Evolutionary conservation across 257 asterid genomes (phyloP).

Genomic region (Solanum bulbocastanum): DNA sequence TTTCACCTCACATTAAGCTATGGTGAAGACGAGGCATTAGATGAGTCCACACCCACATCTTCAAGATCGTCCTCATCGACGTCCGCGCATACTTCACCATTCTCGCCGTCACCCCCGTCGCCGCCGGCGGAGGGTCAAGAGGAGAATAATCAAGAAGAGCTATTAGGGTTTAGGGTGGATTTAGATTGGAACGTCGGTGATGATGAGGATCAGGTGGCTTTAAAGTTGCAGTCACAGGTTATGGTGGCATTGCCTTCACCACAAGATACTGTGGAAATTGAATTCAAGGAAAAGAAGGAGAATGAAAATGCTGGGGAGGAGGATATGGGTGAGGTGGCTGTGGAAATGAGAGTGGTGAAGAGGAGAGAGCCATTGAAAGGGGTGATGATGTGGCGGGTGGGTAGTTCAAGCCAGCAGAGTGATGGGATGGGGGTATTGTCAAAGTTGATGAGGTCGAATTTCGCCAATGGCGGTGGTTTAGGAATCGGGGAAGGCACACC

Average conservation of each 20-base stretch:
- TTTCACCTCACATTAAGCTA: slow-evolving; percentile 81
- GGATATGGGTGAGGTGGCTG: slow-evolving; percentile 23
- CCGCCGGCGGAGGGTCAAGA: slow-evolving; percentile 23
- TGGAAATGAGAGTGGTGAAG: slow-evolving; percentile 76
- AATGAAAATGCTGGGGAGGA: not conserved
- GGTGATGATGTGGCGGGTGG: slow-evolving; percentile 60
- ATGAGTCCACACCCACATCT: slow-evolving; percentile 51
- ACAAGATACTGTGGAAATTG: slow-evolving; percentile 68
- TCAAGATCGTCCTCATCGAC: slow-evolving; percentile 49
- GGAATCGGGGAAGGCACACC: slow-evolving; percentile 13
- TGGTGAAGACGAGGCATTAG: slow-evolving; percentile 66
- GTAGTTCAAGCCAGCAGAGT: slow-evolving; percentile 80
- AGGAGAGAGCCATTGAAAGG: slow-evolving; percentile 78
- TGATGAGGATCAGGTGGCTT: slow-evolving; percentile 88
- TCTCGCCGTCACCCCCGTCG: slow-evolving; percentile 36
- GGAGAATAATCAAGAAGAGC: slow-evolving; percentile 26
- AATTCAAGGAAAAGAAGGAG: slow-evolving; percentile 26
- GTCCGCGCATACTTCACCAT: slow-evolving; percentile 17
- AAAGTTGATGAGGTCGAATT: slow-evolving; percentile 75
- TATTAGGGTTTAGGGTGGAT: slow-evolving; percentile 55
- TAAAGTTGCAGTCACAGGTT: slow-evolving; percentile 89
- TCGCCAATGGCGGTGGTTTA: slow-evolving; percentile 39
- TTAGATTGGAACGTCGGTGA: slow-evolving; percentile 85
- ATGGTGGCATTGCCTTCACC: slow-evolving; percentile 95
- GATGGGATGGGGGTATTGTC: slow-evolving; percentile 88